Evolutionary conservation across 345 rosid species (phyloP).

Genomic region (Aethionema arabicum): DNA sequence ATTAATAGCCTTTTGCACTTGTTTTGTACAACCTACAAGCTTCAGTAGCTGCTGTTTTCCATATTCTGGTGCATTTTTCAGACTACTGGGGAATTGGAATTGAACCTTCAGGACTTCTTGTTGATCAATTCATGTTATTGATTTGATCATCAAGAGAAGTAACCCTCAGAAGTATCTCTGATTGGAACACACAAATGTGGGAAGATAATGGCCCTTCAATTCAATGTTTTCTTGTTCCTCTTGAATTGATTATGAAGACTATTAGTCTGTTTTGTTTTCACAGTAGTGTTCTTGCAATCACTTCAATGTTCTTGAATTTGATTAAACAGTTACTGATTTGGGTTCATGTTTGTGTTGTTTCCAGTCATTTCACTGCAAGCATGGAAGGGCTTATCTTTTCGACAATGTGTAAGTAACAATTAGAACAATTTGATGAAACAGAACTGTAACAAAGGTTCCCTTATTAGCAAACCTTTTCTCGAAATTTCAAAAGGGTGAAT

Average conservation of each 20-base stretch:
- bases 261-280: not conserved
- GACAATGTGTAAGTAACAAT: constrained; percentile 60
- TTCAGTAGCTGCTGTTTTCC: constrained; percentile 1
- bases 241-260: constrained; percentile 1
- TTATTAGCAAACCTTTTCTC: constrained; percentile 14
- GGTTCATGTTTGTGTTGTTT: constrained; percentile 34
- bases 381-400: constrained; percentile 82
- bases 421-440: constrained; percentile 1
- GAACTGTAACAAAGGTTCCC: not conserved
- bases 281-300: not conserved
- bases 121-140: not conserved
- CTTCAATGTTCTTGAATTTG: not conserved
- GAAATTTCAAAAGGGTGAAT: constrained; percentile 49
- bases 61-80: constrained; percentile 1
- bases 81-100: not conserved
- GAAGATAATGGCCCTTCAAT: not conserved
- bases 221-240: not conserved
- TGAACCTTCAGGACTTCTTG: not conserved
- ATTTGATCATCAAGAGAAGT: not conserved
- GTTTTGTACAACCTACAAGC: constrained; percentile 1
- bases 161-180: not conserved
- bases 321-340: constrained; percentile 20
- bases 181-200: constrained; percentile 14
- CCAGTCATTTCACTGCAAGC: constrained; percentile 69
- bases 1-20: not conserved